A percentile compares a stretch with the other conserved stretches of the same genome.
Evolutionary conservation across 352 stramenopile genomes (phyloP).

Genomic region (Globisporangium rhizosaccharum): DNA sequence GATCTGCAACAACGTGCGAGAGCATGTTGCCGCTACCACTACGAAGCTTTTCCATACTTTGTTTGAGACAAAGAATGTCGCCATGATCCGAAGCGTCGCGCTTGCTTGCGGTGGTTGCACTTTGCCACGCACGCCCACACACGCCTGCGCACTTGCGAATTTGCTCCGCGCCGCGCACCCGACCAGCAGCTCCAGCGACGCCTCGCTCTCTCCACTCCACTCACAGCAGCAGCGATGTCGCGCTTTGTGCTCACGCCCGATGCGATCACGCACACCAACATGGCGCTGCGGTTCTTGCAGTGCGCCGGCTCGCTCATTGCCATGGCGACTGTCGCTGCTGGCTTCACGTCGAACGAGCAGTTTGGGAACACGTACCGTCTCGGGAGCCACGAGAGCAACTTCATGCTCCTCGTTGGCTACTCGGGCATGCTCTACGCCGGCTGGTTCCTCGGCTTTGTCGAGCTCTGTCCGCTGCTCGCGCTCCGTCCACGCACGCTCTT

Average conservation of each 20-base stretch:
- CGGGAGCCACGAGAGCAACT: constrained; percentile 14
- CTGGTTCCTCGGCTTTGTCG: constrained; percentile 22
- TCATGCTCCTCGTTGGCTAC: constrained; percentile 23
- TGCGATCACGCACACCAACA: constrained; percentile 19
- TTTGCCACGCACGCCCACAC: too few relatives aligned
- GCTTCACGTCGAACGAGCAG: constrained; percentile 8
- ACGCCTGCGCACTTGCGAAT: too few relatives aligned
- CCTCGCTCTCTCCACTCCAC: neutral
- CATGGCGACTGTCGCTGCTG: constrained; percentile 7
- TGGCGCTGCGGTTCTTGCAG: constrained; percentile 24
- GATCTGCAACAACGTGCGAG: too few relatives aligned
- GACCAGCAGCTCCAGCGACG: neutral
- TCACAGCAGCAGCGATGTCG: neutral
- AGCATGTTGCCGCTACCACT: neutral
- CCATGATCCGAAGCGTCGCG: neutral
- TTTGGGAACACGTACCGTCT: constrained; percentile 9
- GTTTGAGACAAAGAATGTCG: neutral
- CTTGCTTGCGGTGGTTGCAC: too few relatives aligned
- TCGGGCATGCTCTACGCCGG: constrained; percentile 21
- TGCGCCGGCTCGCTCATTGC: constrained; percentile 23
- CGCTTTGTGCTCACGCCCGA: constrained; percentile 20
- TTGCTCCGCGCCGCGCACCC: too few relatives aligned
- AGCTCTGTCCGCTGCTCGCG: constrained; percentile 27
- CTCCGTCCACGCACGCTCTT: constrained; percentile 21
- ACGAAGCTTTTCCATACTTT: neutral